Evolutionary conservation across 106 monocot genomes (phyloP).

Genomic region (Alisma plantagoaquatica): DNA sequence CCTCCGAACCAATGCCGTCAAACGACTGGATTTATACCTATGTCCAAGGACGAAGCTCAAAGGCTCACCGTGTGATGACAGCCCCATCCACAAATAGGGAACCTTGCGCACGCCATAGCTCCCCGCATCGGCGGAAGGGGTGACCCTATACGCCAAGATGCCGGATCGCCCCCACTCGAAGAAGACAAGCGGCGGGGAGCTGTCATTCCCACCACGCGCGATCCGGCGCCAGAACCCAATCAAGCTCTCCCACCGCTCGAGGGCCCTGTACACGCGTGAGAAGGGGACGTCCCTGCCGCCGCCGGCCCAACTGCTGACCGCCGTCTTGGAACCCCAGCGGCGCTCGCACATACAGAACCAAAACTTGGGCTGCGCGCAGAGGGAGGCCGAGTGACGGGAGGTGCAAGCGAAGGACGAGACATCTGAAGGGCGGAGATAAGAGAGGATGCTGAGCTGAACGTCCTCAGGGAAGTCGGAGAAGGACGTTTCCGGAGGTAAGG

Average conservation of each 20-base stretch:
- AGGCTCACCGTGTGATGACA: slow-evolving; percentile 31
- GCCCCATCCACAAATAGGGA: slow-evolving; percentile 45
- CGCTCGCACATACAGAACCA: slow-evolving; percentile 38
- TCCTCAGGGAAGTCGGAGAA: slow-evolving; percentile 59
- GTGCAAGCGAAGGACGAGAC: slow-evolving; percentile 42
- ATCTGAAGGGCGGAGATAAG: slow-evolving; percentile 27
- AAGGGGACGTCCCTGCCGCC: background rate
- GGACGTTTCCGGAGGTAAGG: slow-evolving; percentile 5
- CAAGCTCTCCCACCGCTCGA: slow-evolving; percentile 32
- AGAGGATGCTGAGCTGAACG: slow-evolving; percentile 53
- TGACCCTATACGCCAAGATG: slow-evolving; percentile 36
- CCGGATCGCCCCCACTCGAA: slow-evolving; percentile 43
- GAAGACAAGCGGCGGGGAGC: slow-evolving; percentile 25
- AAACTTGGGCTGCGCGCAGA: slow-evolving; percentile 25
- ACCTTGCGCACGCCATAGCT: slow-evolving; percentile 30
- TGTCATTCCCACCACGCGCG: slow-evolving; percentile 9
- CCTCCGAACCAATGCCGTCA: background rate
- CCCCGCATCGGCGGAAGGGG: slow-evolving; percentile 17
- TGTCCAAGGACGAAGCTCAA: slow-evolving; percentile 9
- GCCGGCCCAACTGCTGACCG: slow-evolving; percentile 15
- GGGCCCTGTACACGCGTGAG: slow-evolving; percentile 11
- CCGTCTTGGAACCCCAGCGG: slow-evolving; percentile 42
- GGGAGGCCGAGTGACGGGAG: slow-evolving; percentile 30
- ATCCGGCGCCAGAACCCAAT: slow-evolving; percentile 67
- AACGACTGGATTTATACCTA: slow-evolving; percentile 3